Base-by-base conservation (phyloP, 257 asterid genomes). In the Solanum appendiculatum region DNA sequence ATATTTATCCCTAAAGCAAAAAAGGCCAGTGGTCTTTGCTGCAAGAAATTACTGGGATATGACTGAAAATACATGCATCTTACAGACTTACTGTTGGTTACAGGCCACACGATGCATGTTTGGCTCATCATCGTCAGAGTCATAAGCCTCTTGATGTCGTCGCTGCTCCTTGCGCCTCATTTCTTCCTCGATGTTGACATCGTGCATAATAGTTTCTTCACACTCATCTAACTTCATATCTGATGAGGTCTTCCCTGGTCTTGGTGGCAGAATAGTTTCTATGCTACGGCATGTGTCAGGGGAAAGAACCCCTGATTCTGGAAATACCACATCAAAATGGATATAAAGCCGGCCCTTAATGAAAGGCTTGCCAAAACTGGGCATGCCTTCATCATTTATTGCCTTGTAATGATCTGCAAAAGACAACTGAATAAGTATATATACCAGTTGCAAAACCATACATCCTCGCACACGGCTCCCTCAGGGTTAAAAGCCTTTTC, bases 311-410 rank as follows among this genome's bases (percentile, higher is more conserved):
- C 88, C 91, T 15, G 91, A 84, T 34, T 84, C 89, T 37, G 93
- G 91, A 56, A 91, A 91, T 70, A 77, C 90, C 82, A 91, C 90
- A 31, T 84, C 85, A 72, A 89, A 91, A 86, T 91, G 91, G 81
- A 91, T 91, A 31, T 85, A 87, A n/a, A 91, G 87, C 42, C 82
- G 63, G n/a, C 92, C 92, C 86, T 86, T 87, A 74, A 89, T 89
- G 88, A 91, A 89, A 18, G 87, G 88, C 89, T 88, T 89, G 34
- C 86, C 85, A 54, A 86, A 86, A 12, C 80, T 85, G 34, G 91
- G 91, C 92, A 91, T 91, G 29, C 92, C 93, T 66, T 91, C 93
- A 15, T 88, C 91, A 74, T 87, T 85, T 84, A 91, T 89, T 54
- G 93, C 91, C 91, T 89, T 91, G 89, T 73, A 84, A 31, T 89